phyloP scores from a whole-genome alignment of 2,329 filamentous ascomycete species.

The Alternaria ethzedia region DNA sequence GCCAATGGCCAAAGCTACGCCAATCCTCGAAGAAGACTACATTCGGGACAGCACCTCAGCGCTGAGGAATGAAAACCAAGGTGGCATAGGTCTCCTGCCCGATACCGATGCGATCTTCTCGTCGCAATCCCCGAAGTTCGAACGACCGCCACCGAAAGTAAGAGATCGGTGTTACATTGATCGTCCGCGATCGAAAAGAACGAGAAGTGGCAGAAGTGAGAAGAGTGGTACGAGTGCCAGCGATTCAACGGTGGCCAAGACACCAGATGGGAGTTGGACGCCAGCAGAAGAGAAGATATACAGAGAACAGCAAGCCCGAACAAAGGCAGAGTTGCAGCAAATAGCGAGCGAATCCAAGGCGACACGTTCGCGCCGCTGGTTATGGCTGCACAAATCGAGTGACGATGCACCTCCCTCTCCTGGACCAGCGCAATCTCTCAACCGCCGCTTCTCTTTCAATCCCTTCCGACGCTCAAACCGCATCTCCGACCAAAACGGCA shows the following conservation, averaged over 20 bases:
- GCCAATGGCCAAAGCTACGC: slow-evolving; percentile 11
- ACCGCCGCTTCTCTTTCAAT: slow-evolving; percentile 18
- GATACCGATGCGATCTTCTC: slow-evolving; percentile 10
- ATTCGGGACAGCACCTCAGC: not conserved
- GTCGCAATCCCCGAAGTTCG: slow-evolving; percentile 11
- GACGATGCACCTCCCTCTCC: slow-evolving; percentile 12
- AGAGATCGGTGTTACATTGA: slow-evolving; percentile 20
- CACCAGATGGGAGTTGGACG: slow-evolving; percentile 12
- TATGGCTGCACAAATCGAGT: slow-evolving; percentile 25
- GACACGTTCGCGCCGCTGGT: slow-evolving; percentile 25
- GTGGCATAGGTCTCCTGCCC: slow-evolving; percentile 12
- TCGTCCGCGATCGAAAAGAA: slow-evolving; percentile 11
- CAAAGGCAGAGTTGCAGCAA: slow-evolving; percentile 21
- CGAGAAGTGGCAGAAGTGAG: slow-evolving; percentile 9
- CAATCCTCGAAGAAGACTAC: slow-evolving; percentile 21
- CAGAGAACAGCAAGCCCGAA: slow-evolving; percentile 13
- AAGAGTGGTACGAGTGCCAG: slow-evolving; percentile 13
- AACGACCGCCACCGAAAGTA: slow-evolving; percentile 13
- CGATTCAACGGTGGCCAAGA: slow-evolving; percentile 15
- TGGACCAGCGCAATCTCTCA: not conserved
- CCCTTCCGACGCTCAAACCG: slow-evolving; percentile 28
- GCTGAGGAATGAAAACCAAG: not conserved
- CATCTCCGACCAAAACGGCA: slow-evolving; percentile 9
- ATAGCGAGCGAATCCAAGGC: slow-evolving; percentile 18
- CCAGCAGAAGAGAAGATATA: slow-evolving; percentile 3